Conservation (phyloP, 1,284 basidiomycete species). For the Leccinum subspadiceum region DNA sequence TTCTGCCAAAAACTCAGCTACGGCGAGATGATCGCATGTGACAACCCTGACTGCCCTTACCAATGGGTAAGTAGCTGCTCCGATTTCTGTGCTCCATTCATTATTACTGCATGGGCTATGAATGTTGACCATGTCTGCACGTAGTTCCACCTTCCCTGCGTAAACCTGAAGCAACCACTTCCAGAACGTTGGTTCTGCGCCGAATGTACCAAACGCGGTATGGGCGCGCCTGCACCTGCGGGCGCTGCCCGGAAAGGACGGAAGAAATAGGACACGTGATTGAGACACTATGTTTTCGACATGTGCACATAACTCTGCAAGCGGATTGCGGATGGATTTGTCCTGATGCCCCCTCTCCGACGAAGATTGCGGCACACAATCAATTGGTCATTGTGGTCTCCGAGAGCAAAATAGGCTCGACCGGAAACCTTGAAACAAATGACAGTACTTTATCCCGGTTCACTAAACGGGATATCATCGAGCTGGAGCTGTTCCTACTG, state of each 20-base stretch:
- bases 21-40: conserved; percentile 74
- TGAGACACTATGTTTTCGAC: neutral
- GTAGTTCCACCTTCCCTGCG: conserved; percentile 63
- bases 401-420: neutral
- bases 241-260: conserved; percentile 39
- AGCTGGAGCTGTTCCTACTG: neutral
- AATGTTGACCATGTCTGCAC: conserved; percentile 16
- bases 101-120: conserved; percentile 6
- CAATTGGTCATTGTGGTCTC: conserved; percentile 1
- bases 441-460: neutral
- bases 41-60: conserved; percentile 63
- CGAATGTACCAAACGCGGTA: conserved; percentile 44
- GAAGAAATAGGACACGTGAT: conserved; percentile 35
- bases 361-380: neutral
- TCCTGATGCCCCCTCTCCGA: neutral
- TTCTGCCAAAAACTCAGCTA: conserved; percentile 65
- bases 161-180: conserved; percentile 57
- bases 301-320: neutral
- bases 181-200: conserved; percentile 62
- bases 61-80: conserved; percentile 59
- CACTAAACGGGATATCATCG: neutral
- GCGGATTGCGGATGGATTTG: conserved; percentile 1
- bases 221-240: conserved; percentile 26
- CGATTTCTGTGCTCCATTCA: neutral
- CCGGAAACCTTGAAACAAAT: neutral